These are phyloP conservation scores for Paramecium pentaurelia DNA, from an alignment of 73 alveolate species.

Conservation along the genomic window DNA sequence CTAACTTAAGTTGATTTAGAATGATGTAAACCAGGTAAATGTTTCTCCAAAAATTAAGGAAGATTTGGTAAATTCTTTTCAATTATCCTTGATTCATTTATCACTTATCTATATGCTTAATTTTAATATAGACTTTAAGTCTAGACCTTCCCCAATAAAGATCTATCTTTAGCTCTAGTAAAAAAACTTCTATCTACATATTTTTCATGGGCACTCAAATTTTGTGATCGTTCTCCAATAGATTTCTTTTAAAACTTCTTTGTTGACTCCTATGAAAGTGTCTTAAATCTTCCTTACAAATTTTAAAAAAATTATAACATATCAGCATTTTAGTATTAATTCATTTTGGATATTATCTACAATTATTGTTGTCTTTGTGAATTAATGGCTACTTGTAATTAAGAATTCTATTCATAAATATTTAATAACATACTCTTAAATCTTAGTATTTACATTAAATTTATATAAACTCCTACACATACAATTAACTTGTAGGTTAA, in stretches of 20 bases:
- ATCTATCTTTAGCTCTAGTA: constrained; percentile 12
- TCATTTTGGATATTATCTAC: not conserved
- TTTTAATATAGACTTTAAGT: not conserved
- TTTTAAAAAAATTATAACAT: not conserved
- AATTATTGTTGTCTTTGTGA: not conserved
- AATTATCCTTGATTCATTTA: not conserved
- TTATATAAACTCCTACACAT: not conserved
- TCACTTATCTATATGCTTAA: not conserved
- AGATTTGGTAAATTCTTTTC: not conserved
- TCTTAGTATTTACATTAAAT: not conserved
- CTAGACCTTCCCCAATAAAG: not conserved
- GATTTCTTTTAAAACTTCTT: not conserved
- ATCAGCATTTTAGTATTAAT: not conserved
- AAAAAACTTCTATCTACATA: not conserved
- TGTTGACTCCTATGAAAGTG: not conserved
- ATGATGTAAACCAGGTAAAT: not conserved
- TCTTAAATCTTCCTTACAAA: not conserved
- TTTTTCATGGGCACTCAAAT: not conserved
- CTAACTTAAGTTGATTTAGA: not conserved
- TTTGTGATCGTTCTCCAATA: not conserved
- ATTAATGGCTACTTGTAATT: not conserved
- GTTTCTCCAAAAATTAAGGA: not conserved
- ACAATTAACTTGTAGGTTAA: not conserved
- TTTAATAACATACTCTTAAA: not conserved
- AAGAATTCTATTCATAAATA: not conserved